Conservation (phyloP, 495 filamentous ascomycete genomes). For the Halenospora varia region DNA sequence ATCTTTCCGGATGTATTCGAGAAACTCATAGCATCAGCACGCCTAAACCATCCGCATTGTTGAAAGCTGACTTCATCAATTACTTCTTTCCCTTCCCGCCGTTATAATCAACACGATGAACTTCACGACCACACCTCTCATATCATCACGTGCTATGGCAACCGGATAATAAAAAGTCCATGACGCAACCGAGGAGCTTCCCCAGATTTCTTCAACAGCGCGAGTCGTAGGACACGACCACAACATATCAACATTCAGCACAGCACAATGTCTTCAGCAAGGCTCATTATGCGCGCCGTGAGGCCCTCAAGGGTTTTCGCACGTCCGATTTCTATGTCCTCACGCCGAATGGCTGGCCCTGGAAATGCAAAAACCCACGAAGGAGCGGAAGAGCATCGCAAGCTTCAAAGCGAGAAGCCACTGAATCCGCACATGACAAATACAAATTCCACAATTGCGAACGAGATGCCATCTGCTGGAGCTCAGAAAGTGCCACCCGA, state of each 20-base stretch:
- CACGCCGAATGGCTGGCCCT: constrained; percentile 17
- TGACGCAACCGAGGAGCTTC: constrained; percentile 13
- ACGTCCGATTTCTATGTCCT: constrained; percentile 13
- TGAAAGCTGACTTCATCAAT: too few species aligned
- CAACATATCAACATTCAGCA: background rate
- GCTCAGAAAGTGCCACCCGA: constrained; percentile 56
- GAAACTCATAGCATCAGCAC: too few species aligned
- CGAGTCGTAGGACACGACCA: background rate
- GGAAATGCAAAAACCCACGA: constrained; percentile 27
- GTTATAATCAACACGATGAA: too few species aligned
- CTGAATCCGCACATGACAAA: constrained; percentile 61
- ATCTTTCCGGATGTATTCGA: too few species aligned
- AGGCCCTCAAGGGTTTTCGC: constrained; percentile 27
- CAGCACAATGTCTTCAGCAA: constrained; percentile 36
- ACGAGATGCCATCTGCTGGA: constrained; percentile 58
- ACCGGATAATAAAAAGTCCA: constrained; percentile 5
- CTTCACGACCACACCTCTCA: too few species aligned
- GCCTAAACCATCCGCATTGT: too few species aligned
- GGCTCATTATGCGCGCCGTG: constrained; percentile 32
- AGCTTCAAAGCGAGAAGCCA: constrained; percentile 49
- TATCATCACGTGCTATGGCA: constrained; percentile 5
- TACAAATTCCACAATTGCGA: constrained; percentile 59
- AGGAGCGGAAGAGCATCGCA: constrained; percentile 45
- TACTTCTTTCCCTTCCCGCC: too few species aligned
- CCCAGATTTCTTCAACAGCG: background rate